phyloP scores from a whole-genome alignment of 148 eudicot species.

The Vaccinium myrtillus region DNA sequence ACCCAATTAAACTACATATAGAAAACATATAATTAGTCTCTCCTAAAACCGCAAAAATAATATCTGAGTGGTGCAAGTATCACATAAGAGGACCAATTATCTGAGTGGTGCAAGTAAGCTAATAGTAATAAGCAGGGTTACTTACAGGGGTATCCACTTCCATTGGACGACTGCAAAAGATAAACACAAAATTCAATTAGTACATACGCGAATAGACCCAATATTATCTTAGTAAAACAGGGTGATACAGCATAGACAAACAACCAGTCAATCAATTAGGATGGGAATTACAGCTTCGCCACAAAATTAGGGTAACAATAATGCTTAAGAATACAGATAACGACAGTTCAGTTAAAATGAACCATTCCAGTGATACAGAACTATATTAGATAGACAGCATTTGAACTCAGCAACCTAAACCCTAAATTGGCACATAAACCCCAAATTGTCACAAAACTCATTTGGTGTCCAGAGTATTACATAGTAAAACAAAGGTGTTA shows the following conservation, averaged over 20 bases:
- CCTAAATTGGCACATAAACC: neutral
- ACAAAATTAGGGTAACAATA: neutral
- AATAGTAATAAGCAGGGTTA: slow-evolving; percentile 8
- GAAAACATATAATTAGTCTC: neutral
- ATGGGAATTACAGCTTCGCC: neutral
- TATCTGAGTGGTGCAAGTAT: neutral
- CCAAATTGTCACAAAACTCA: neutral
- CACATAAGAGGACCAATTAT: neutral
- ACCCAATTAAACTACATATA: neutral
- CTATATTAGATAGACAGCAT: neutral
- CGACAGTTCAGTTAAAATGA: neutral
- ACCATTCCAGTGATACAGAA: neutral
- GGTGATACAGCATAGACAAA: neutral
- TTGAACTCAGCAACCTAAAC: neutral
- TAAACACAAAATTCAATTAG: neutral
- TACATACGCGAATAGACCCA: neutral
- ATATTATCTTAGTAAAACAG: neutral
- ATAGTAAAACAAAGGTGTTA: neutral
- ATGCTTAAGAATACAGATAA: neutral
- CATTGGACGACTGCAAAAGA: slow-evolving; percentile 42
- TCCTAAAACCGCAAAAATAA: neutral
- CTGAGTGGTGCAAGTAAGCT: neutral
- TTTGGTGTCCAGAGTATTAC: neutral
- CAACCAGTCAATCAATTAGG: neutral
- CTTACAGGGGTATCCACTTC: slow-evolving; percentile 43